Conservation (phyloP, 768 basidiomycete genomes). For the Pulveroboletus ravenelii region DNA sequence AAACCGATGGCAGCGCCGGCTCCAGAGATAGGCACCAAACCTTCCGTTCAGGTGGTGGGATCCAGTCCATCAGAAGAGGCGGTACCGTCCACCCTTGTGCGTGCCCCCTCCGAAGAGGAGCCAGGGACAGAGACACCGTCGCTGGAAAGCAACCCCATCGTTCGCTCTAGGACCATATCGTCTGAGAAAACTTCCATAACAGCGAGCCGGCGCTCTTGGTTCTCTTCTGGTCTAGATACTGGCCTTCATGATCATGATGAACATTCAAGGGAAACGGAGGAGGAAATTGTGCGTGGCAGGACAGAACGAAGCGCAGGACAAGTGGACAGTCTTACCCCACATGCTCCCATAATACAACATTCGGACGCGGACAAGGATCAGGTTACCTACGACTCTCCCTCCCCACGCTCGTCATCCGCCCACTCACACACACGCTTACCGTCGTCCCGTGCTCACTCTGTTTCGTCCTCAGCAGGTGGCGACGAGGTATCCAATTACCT, state of each 20-base stretch:
- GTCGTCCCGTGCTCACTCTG: constrained; percentile 33
- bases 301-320: constrained; percentile 32
- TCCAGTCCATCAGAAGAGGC: constrained; percentile 34
- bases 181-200: constrained; percentile 24
- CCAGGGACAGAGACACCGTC: constrained; percentile 19
- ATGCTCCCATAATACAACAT: constrained; percentile 5
- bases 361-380: constrained; percentile 18
- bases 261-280: constrained; percentile 23
- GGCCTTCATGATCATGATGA: constrained; percentile 26
- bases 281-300: constrained; percentile 14
- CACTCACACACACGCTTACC: constrained; percentile 34
- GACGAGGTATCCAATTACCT: constrained; percentile 28
- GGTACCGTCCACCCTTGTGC: constrained; percentile 9
- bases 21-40: constrained; percentile 7
- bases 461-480: constrained; percentile 32
- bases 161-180: constrained; percentile 23
- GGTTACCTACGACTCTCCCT: constrained; percentile 14
- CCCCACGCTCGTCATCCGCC: constrained; percentile 41
- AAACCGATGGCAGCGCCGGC: constrained; percentile 11
- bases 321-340: constrained; percentile 29
- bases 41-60: constrained; percentile 19
- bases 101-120: constrained; percentile 32
- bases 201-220: constrained; percentile 53
- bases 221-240: constrained; percentile 41
- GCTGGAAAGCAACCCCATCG: constrained; percentile 18